A percentile compares a stretch with the other conserved stretches of the same genome.
phyloP scores from a whole-genome alignment of 2,329 filamentous ascomycete genomes.

The Albophoma yamanashiensis region DNA sequence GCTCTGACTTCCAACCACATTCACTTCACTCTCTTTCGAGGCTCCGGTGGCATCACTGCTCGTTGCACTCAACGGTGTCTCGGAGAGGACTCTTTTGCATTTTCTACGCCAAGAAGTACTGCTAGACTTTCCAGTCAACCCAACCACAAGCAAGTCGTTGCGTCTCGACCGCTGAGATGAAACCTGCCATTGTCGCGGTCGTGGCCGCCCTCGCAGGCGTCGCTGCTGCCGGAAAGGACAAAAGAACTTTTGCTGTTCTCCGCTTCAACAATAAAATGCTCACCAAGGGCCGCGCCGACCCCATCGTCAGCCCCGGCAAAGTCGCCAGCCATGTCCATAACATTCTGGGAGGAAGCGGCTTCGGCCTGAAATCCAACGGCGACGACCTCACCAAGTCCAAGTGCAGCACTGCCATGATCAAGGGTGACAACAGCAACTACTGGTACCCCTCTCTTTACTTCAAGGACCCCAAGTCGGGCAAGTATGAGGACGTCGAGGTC shows the following conservation, averaged over 20 bases:
- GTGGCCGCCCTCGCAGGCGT: slow-evolving; percentile 28
- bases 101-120: neutral
- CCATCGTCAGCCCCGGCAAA: slow-evolving; percentile 53
- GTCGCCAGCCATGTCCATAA: slow-evolving; percentile 56
- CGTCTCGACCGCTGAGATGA: slow-evolving; percentile 18
- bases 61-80: neutral
- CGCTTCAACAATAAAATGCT: slow-evolving; percentile 58
- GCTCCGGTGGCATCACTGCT: slow-evolving; percentile 24
- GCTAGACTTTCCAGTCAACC: neutral
- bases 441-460: slow-evolving; percentile 68
- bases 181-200: slow-evolving; percentile 17
- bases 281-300: slow-evolving; percentile 53
- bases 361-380: slow-evolving; percentile 51
- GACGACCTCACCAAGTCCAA: slow-evolving; percentile 46
- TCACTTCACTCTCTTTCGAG: slow-evolving; percentile 11
- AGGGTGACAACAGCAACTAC: slow-evolving; percentile 63
- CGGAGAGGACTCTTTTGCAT: neutral
- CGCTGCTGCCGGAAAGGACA: slow-evolving; percentile 28
- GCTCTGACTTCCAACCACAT: slow-evolving; percentile 12
- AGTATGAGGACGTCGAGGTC: slow-evolving; percentile 54
- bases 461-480: slow-evolving; percentile 48
- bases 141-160: neutral
- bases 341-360: slow-evolving; percentile 60
- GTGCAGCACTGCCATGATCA: slow-evolving; percentile 61
- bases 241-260: slow-evolving; percentile 55